Evolutionary conservation across 2,329 filamentous ascomycete species (phyloP).

Genomic region (Trichoderma endophyticum): DNA sequence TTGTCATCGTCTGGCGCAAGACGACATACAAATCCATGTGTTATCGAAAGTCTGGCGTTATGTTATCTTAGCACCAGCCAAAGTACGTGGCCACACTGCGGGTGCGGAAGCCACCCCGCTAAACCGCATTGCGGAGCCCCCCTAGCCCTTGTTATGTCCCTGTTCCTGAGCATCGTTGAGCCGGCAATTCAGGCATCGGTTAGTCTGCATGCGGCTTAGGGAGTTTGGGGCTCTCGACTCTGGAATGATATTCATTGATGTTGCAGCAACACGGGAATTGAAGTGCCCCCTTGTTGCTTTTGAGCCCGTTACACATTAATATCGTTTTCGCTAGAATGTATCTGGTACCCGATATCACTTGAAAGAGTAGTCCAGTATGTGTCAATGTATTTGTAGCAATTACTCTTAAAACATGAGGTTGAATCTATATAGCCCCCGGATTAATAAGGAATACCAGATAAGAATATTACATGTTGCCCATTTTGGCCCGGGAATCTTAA

Average conservation of each 20-base stretch:
- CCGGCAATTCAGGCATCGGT: background rate
- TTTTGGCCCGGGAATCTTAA: background rate
- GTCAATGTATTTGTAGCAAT: background rate
- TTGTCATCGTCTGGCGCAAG: background rate
- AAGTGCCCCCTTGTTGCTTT: background rate
- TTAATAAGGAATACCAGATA: constrained; percentile 8
- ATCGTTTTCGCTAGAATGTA: background rate
- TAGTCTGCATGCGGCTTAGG: constrained; percentile 3
- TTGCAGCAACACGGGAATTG: background rate
- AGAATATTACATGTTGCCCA: constrained; percentile 6
- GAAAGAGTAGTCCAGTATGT: background rate
- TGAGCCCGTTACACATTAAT: background rate
- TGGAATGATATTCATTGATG: background rate
- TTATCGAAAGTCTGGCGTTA: background rate
- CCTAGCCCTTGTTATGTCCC: background rate
- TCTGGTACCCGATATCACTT: too few relatives aligned
- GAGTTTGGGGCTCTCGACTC: background rate
- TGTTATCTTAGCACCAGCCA: constrained; percentile 7
- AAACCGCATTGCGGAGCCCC: constrained; percentile 10
- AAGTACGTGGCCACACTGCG: constrained; percentile 11
- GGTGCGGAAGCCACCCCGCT: constrained; percentile 5
- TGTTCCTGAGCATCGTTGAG: background rate
- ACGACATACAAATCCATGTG: background rate
- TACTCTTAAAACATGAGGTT: background rate
- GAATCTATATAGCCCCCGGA: constrained; percentile 10